These are phyloP conservation scores for Cryptomeria japonica DNA, from an alignment of 75 land plant species.

Conservation along the genomic window DNA sequence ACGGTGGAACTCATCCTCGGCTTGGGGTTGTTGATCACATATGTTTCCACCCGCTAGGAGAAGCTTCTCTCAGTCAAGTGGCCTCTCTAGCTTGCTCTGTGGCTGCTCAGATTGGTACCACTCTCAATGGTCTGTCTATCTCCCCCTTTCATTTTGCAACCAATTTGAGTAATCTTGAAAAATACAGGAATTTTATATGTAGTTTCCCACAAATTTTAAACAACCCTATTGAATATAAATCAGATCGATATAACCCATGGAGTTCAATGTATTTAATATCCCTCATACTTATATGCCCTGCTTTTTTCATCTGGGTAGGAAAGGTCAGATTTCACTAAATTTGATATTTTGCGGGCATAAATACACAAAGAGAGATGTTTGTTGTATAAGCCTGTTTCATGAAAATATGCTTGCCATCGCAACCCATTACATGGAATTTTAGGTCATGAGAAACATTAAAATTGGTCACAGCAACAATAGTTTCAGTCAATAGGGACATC, in stretches of 20 bases:
- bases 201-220: neutral
- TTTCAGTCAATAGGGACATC: too few species aligned
- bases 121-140: constrained; percentile 46
- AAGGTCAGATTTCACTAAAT: neutral
- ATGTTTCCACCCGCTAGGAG: constrained; percentile 72
- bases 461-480: too few species aligned
- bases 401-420: too few species aligned
- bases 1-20: constrained; percentile 83
- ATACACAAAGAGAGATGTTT: too few species aligned
- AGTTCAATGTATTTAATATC: neutral
- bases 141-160: neutral
- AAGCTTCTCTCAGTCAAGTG: constrained; percentile 49
- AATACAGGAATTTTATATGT: neutral
- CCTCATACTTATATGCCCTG: neutral
- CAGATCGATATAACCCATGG: neutral
- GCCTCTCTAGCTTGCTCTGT: constrained; percentile 62
- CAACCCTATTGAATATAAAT: neutral
- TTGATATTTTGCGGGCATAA: too few species aligned
- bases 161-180: neutral
- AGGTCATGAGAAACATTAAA: neutral
- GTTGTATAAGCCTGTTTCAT: too few species aligned
- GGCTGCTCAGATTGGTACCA: constrained; percentile 57
- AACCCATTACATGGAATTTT: neutral
- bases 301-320: neutral
- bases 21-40: constrained; percentile 90